phyloP scores from a whole-genome alignment of 768 basidiomycete species.

The Coprinellus micaceus region DNA sequence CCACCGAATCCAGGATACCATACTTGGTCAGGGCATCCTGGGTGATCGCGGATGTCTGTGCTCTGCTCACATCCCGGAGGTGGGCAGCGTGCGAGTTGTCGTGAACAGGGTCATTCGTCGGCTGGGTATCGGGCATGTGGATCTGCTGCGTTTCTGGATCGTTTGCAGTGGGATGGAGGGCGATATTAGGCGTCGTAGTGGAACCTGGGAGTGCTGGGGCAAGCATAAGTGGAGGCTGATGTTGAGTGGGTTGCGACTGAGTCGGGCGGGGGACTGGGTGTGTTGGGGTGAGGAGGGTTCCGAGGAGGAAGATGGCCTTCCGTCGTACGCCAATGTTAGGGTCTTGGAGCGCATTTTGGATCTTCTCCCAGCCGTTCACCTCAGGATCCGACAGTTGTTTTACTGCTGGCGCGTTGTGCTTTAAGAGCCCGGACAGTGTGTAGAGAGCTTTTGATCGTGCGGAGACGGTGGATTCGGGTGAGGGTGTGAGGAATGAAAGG shows the following conservation, averaged over 20 bases:
- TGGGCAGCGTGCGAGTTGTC: conserved; percentile 71
- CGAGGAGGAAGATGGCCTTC: conserved; percentile 26
- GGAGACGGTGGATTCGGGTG: conserved; percentile 43
- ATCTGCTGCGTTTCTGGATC: conserved; percentile 11
- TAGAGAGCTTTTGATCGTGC: conserved; percentile 82
- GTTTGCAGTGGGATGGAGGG: conserved; percentile 9
- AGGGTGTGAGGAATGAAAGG: conserved; percentile 56
- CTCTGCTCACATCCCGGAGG: conserved; percentile 50
- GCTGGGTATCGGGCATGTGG: conserved; percentile 20
- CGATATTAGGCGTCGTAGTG: conserved; percentile 1
- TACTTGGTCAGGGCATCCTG: conserved; percentile 46
- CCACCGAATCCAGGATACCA: conserved; percentile 45
- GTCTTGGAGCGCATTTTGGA: conserved; percentile 65
- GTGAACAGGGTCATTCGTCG: conserved; percentile 42
- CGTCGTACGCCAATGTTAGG: conserved; percentile 74
- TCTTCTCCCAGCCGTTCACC: conserved; percentile 59
- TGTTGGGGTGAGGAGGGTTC: not conserved
- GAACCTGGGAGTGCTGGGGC: conserved; percentile 7
- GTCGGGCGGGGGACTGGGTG: conserved; percentile 11
- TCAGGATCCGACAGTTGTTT: conserved; percentile 40
- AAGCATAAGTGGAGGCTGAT: conserved; percentile 15
- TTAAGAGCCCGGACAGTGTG: conserved; percentile 70
- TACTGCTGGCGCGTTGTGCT: conserved; percentile 73
- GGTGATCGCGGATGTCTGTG: conserved; percentile 46
- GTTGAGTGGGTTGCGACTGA: conserved; percentile 1